phyloP scores from a whole-genome alignment of 2,329 filamentous ascomycete species.

The Fusarium sp. region DNA sequence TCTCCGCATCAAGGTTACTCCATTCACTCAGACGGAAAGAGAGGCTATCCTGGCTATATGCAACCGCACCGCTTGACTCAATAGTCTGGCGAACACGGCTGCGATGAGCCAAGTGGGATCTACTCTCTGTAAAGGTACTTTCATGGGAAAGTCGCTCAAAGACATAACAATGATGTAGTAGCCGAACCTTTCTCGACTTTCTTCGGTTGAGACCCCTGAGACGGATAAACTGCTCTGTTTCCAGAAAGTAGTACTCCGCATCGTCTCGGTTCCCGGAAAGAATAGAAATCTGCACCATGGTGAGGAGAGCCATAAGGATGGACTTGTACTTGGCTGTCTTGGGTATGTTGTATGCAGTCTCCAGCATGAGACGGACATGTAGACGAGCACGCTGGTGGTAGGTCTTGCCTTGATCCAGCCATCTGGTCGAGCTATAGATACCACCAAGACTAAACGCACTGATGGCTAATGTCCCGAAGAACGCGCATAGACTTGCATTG shows the following conservation, averaged over 20 bases:
- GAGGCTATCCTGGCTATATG: slow-evolving; percentile 17
- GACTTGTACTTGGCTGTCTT: slow-evolving; percentile 36
- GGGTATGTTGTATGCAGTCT: slow-evolving; percentile 24
- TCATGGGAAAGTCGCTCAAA: slow-evolving; percentile 27
- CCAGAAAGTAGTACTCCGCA: slow-evolving; percentile 32
- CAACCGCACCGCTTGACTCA: slow-evolving; percentile 25
- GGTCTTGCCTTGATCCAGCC: slow-evolving; percentile 17
- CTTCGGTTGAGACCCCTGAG: slow-evolving; percentile 21
- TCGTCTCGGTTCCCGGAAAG: slow-evolving; percentile 21
- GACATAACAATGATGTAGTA: slow-evolving; percentile 29
- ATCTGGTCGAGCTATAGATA: slow-evolving; percentile 15
- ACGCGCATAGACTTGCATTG: slow-evolving; percentile 28
- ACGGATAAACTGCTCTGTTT: slow-evolving; percentile 34
- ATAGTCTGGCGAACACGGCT: slow-evolving; percentile 21
- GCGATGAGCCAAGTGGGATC: slow-evolving; percentile 14
- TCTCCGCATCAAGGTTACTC: slow-evolving; percentile 28
- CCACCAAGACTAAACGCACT: slow-evolving; percentile 27
- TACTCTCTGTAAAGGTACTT: slow-evolving; percentile 16
- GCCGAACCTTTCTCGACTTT: slow-evolving; percentile 30
- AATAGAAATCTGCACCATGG: slow-evolving; percentile 27
- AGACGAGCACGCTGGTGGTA: slow-evolving; percentile 19
- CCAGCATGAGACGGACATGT: slow-evolving; percentile 12
- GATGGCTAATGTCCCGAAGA: slow-evolving; percentile 30
- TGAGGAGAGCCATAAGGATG: slow-evolving; percentile 32
- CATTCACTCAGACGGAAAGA: slow-evolving; percentile 21